phyloP scores from a whole-genome alignment of 108 stramenopile species.

The Skeletonema potamos region DNA sequence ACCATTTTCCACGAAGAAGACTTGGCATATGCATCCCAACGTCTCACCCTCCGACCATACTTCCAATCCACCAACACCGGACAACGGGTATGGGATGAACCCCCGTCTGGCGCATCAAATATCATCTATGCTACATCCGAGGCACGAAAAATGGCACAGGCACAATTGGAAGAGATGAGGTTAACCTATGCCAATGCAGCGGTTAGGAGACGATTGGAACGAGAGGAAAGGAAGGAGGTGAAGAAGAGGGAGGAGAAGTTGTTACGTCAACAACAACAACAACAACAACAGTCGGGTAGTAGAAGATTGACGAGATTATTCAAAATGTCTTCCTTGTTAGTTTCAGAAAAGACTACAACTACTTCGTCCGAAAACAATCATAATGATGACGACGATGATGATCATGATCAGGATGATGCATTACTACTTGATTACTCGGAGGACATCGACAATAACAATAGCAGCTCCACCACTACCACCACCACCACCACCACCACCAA shows the following conservation, averaged over 20 bases:
- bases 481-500: not conserved
- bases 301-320: not conserved
- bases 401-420: not conserved
- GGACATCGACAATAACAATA: not conserved
- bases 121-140: conserved; percentile 62
- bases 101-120: conserved; percentile 70
- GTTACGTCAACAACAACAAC: not conserved
- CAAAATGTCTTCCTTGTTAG: not conserved
- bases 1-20: conserved; percentile 14
- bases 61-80: conserved; percentile 65
- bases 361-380: not conserved
- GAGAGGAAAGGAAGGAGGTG: conserved; percentile 13
- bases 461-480: not conserved
- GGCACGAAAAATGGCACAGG: conserved; percentile 60
- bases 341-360: no score
- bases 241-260: conserved; percentile 13
- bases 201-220: conserved; percentile 11
- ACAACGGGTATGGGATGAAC: conserved; percentile 82
- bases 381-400: not conserved
- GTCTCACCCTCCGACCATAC: conserved; percentile 66
- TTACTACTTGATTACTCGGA: not conserved
- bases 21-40: conserved; percentile 32
- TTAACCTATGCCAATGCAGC: conserved; percentile 27
- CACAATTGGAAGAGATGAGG: conserved; percentile 68
- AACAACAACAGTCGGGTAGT: no score